Evolutionary conservation across 176 grass and related monocot genomes (phyloP), one percentile per base, ranked within the genome.

Genomic region (Juncus effusus): DNA sequence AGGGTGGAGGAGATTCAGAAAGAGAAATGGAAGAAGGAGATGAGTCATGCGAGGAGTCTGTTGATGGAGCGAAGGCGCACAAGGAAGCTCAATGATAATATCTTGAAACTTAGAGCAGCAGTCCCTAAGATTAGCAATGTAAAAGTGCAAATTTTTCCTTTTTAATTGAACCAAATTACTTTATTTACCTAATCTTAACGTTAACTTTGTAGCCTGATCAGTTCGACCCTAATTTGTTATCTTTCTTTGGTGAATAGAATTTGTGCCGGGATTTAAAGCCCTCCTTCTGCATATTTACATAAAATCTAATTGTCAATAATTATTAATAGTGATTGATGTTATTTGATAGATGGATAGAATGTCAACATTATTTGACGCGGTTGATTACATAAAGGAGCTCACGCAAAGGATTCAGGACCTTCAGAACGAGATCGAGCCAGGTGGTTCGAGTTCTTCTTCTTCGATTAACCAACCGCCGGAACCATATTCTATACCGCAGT

Each of bases 121-220:
- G 83, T 96, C 68, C 87, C 91, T 50, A 91, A 85, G 78, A 96
- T 96, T 69, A 87, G 84, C 81, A 96, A 85, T 69, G 87, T 96
- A 64, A 74, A 38, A 69, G 16, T 52, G 3, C 12, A 13, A 66
- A 61, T 5, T 45, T 15, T 9, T 42, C 40, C 8, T 36, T 63
- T 16, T 60, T 8, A 70, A 9, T 63, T 59, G 19, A 60, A 40
- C 16, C 10, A 50, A 16, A 58, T 70, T 1, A 16, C 28, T 38
- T 74, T 4, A 60, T 15, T 62, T 38, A 19, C 55, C 4, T 42
- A 16, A 13, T 38, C 1, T 62, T 67, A 10, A 35, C 16, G 39
- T 2, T 63, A 66, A 61, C 38, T 13, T 36, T 57, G 60, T 40
- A 13, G 13, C 54, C 36, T 13, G 54, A 74, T 28, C 44, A 47